Evolutionary conservation across 208 protist species (phyloP).

Genomic region (Acanthamoeba lugdunensis): DNA sequence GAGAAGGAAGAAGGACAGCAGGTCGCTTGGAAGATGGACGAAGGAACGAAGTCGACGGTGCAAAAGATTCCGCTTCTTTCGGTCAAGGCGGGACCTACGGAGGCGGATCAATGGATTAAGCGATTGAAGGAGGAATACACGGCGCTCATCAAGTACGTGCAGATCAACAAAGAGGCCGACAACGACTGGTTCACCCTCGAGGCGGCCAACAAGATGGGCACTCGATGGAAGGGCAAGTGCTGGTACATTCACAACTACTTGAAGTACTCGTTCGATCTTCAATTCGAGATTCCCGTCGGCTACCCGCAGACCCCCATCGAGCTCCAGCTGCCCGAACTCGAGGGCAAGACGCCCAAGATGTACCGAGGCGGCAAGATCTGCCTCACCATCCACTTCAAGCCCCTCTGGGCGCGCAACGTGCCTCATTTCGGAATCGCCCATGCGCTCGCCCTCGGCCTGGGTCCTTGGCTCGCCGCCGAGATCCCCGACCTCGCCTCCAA

Average conservation of each 20-base stretch:
- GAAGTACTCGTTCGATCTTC: constrained; percentile 96
- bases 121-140: constrained; percentile 97
- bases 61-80: constrained; percentile 95
- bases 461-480: constrained; percentile 96
- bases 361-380: constrained; percentile 98
- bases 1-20: no score
- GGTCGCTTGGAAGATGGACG: constrained; percentile 80
- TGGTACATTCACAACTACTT: constrained; percentile 94
- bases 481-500: constrained; percentile 95
- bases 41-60: constrained; percentile 91
- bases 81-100: constrained; percentile 94
- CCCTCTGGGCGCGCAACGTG: constrained; percentile 96
- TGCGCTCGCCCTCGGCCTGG: constrained; percentile 94
- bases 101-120: constrained; percentile 94
- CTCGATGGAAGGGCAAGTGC: constrained; percentile 95
- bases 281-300: constrained; percentile 97
- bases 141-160: constrained; percentile 92
- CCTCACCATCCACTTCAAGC: constrained; percentile 97
- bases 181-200: constrained; percentile 96
- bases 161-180: constrained; percentile 95
- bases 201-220: constrained; percentile 92
- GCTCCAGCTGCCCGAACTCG: constrained; percentile 95
- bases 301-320: constrained; percentile 96
- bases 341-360: constrained; percentile 98
- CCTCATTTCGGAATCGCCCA: constrained; percentile 97